Conservation (phyloP, 2,329 filamentous ascomycete genomes). For the Balansia obtecta region DNA sequence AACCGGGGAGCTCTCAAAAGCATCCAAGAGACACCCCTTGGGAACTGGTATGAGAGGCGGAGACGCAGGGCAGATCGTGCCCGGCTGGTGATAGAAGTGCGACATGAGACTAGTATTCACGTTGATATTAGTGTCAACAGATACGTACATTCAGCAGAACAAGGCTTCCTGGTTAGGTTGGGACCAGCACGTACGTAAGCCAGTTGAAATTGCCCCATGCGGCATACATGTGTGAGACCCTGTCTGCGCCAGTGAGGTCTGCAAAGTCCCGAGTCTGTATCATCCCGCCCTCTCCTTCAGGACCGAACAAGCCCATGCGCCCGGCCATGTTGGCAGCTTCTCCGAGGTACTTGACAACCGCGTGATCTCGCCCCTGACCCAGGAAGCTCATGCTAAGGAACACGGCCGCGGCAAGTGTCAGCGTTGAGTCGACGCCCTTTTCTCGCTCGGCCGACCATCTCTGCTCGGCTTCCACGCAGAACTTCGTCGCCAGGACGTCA, state of each 20-base stretch:
- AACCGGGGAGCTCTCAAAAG: not conserved
- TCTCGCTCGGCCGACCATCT: conserved; percentile 13
- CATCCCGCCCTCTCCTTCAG: not conserved
- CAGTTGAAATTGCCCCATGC: conserved; percentile 20
- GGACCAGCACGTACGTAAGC: conserved; percentile 15
- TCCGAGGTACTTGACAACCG: conserved; percentile 15
- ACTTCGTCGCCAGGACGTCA: conserved; percentile 9
- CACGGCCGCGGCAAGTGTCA: conserved; percentile 16
- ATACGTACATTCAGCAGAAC: too few relatives aligned
- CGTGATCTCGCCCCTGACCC: conserved; percentile 18
- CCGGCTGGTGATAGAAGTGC: conserved; percentile 21
- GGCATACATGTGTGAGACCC: conserved; percentile 7
- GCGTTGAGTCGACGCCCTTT: conserved; percentile 11
- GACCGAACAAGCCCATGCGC: conserved; percentile 14
- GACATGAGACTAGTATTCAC: conserved; percentile 15
- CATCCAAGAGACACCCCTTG: not conserved
- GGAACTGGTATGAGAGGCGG: conserved; percentile 10
- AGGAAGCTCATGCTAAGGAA: conserved; percentile 19
- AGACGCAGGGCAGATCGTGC: conserved; percentile 10
- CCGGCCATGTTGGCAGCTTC: conserved; percentile 16
- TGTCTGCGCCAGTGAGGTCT: conserved; percentile 9
- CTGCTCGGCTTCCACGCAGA: conserved; percentile 16
- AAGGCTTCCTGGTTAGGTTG: too few relatives aligned
- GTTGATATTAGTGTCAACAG: not conserved
- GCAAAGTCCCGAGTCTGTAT: not conserved